Evolutionary conservation across 2,329 filamentous ascomycete species (phyloP), one percentile per base, ranked within the genome.

Genomic region (Fusarium anguioides): DNA sequence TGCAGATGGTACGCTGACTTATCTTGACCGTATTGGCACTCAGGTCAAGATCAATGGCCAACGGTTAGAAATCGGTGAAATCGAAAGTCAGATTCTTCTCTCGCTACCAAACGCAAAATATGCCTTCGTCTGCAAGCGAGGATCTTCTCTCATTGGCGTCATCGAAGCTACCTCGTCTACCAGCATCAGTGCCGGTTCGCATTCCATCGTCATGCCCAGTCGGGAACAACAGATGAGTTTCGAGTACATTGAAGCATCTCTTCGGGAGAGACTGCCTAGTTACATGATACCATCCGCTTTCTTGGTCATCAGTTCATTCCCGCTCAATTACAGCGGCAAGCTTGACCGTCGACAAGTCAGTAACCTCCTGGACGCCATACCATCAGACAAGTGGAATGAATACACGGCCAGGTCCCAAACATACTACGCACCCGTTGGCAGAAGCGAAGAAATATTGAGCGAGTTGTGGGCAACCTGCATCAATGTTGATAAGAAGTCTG

Each of bases 211-310:
- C 45, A 36, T 12, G 23, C 45, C 45, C 14, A 20, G 26, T 17
- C 21, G 23, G 31, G 31, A 48, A 17, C 45, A 48, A 36, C 45
- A 36, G 31, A 48, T 24, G 45, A 36, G 45, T 26, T 48, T 48
- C 45, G 45, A 48, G 21, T 36, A 48, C 45, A 36, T 48, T 17
- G 31, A 48, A 36, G 8, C 45, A 12, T 48, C 45, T 26, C 45
- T 48, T 36, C 45, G n/a, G 21, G 45, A 48, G 29, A 48, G 21
- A 48, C 21, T 48, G 8, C 45, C 45, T 8, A 48, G 45, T 36
- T 48, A 48, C 31, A 48, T 48, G 45, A 48, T 48, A 18, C 45
- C 45, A 48, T 48, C 45, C 45, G n/a, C 45, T 48, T 48, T 48
- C 21, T 36, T 48, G 45, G 45, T 48, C 31, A 48, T 48, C 17